Percentiles rank a stretch among this genome's conserved stretches.
phyloP scores from a whole-genome alignment of 2,329 filamentous ascomycete species.

The Ilyonectria sp. region DNA sequence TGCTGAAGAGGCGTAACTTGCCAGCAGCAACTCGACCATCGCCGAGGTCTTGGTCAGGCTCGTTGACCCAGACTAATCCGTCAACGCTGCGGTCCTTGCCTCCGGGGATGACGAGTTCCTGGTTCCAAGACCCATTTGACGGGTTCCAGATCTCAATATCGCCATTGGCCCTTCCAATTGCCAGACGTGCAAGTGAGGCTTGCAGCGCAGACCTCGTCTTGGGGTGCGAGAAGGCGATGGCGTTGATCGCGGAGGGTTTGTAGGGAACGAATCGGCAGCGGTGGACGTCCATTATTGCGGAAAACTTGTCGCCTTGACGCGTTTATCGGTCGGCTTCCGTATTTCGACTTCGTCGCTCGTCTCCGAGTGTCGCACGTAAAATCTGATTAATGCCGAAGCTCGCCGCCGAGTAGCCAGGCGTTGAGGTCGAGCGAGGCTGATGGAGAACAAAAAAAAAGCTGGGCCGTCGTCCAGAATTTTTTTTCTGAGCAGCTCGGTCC shows the following conservation, averaged over 20 bases:
- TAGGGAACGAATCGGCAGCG: constrained; percentile 96
- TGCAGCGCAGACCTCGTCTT: constrained; percentile 62
- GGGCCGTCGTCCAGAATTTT: constrained; percentile 52
- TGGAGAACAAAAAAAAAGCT: constrained; percentile 51
- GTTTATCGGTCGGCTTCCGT: constrained; percentile 26
- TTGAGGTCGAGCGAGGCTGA: constrained; percentile 38
- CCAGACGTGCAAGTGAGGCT: constrained; percentile 78
- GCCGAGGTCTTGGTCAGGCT: constrained; percentile 79
- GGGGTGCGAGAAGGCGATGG: constrained; percentile 92
- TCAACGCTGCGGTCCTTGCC: constrained; percentile 91
- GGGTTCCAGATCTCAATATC: constrained; percentile 99
- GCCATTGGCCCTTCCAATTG: constrained; percentile 92
- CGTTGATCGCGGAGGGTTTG: constrained; percentile 92
- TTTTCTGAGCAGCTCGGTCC: constrained; percentile 39
- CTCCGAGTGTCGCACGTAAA: constrained; percentile 1
- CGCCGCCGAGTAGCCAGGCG: constrained; percentile 49
- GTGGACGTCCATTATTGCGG: constrained; percentile 87
- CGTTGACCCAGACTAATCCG: constrained; percentile 91
- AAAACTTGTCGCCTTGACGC: constrained; percentile 17
- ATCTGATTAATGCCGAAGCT: constrained; percentile 21
- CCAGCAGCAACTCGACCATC: constrained; percentile 76
- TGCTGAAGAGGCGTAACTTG: constrained; percentile 91
- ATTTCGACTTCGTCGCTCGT: constrained; percentile 5
- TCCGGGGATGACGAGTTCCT: constrained; percentile 88
- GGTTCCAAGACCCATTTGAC: constrained; percentile 84